Evolutionary conservation across 352 stramenopile species (phyloP).

Genomic region (Phytophthora brassicae): DNA sequence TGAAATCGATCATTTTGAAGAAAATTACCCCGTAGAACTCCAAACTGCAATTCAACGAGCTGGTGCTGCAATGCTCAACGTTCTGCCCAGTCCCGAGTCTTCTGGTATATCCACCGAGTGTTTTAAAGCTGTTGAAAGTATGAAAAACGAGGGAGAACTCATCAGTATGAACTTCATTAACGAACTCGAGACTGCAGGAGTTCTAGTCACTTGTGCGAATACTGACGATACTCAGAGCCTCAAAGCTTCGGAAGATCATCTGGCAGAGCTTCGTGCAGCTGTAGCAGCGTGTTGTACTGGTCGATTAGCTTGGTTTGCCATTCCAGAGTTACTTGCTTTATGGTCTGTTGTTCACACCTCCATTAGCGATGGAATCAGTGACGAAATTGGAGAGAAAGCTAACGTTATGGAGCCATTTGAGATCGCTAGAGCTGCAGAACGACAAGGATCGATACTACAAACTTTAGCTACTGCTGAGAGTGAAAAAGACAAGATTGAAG

Average conservation of each 20-base stretch:
- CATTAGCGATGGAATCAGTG: conserved; percentile 8
- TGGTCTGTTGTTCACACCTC: conserved; percentile 15
- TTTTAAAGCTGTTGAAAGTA: conserved; percentile 6
- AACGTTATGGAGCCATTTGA: conserved; percentile 15
- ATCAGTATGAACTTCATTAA: conserved; percentile 13
- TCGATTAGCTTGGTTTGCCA: neutral
- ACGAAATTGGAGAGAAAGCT: conserved; percentile 3
- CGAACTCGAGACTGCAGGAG: conserved; percentile 6
- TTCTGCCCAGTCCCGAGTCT: conserved; percentile 4
- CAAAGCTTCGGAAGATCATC: conserved; percentile 1
- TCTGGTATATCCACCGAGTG: conserved; percentile 12
- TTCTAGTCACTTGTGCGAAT: conserved; percentile 12
- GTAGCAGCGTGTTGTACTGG: conserved; percentile 7
- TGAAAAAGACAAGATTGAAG: conserved; percentile 2
- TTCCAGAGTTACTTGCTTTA: conserved; percentile 15
- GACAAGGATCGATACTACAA: neutral
- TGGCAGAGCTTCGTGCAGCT: conserved; percentile 16
- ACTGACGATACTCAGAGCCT: neutral
- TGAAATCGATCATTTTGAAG: conserved; percentile 14
- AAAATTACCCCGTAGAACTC: conserved; percentile 11
- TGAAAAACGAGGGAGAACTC: conserved; percentile 8
- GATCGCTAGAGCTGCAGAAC: conserved; percentile 8
- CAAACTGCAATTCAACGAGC: conserved; percentile 10
- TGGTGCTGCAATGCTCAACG: conserved; percentile 5
- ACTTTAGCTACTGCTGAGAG: neutral